These are phyloP conservation scores for Stachybotrys echinatus DNA, from an alignment of 2,329 filamentous ascomycete genomes.

Conservation along the genomic window DNA sequence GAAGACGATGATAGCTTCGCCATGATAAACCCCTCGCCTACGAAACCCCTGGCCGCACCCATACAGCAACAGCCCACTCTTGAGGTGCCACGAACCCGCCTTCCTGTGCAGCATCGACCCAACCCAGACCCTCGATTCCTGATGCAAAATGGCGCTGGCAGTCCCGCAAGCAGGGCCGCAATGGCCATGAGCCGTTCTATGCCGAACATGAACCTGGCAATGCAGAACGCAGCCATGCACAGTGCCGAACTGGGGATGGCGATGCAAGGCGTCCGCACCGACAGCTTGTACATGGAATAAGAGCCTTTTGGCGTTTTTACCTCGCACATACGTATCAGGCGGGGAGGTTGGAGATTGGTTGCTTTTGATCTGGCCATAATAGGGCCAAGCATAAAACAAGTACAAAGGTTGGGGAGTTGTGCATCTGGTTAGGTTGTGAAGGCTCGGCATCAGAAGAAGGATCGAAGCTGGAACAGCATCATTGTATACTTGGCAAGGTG, in stretches of 20 bases:
- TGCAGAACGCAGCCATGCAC: conserved; percentile 34
- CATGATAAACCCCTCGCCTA: conserved; percentile 38
- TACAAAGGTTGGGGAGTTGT: no score
- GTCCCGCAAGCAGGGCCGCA: conserved; percentile 26
- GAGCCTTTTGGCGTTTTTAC: background rate
- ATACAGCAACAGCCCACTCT: conserved; percentile 35
- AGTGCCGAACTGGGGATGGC: conserved; percentile 37
- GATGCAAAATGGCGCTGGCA: conserved; percentile 34
- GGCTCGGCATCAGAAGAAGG: no score
- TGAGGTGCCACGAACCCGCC: conserved; percentile 37
- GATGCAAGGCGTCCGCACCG: conserved; percentile 39
- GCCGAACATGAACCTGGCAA: conserved; percentile 38
- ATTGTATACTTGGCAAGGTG: no score
- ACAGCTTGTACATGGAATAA: conserved; percentile 50
- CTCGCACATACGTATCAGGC: no score
- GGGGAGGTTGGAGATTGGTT: no score
- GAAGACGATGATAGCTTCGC: conserved; percentile 53
- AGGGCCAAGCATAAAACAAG: no score
- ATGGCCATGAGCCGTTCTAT: conserved; percentile 39
- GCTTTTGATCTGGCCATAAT: no score
- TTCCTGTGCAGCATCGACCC: conserved; percentile 25
- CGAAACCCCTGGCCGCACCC: conserved; percentile 27
- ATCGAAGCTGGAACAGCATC: no score
- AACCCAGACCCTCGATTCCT: conserved; percentile 33
- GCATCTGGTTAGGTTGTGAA: no score